Evolutionary conservation across 2,329 filamentous ascomycete species (phyloP).

Genomic region (Penicillium griseofulvum): DNA sequence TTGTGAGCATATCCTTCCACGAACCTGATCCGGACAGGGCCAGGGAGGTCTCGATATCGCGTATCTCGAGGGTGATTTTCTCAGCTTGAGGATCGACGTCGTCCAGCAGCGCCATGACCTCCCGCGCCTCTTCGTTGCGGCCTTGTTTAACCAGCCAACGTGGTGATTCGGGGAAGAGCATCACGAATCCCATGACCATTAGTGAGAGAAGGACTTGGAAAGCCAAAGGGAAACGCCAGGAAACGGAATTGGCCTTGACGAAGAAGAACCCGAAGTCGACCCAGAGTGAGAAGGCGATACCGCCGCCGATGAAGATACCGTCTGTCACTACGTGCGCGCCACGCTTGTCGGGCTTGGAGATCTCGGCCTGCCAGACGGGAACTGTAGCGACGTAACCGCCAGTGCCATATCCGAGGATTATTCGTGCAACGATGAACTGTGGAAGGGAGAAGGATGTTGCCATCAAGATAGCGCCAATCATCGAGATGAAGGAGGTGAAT

Average conservation of each 20-base stretch:
- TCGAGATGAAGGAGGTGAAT: constrained; percentile 37
- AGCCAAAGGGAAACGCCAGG: constrained; percentile 46
- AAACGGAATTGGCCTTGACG: constrained; percentile 36
- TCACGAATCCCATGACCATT: constrained; percentile 34
- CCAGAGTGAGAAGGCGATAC: constrained; percentile 49
- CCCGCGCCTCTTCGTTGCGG: constrained; percentile 32
- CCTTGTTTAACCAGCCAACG: constrained; percentile 49
- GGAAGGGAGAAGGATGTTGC: constrained; percentile 44
- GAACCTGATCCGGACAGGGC: constrained; percentile 35
- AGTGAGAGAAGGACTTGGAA: constrained; percentile 38
- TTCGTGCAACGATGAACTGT: constrained; percentile 47
- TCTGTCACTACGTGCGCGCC: constrained; percentile 49
- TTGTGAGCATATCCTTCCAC: constrained; percentile 40
- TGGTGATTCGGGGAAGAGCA: constrained; percentile 41
- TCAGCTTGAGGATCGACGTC: constrained; percentile 43
- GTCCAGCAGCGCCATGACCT: constrained; percentile 41
- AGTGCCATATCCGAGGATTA: constrained; percentile 40
- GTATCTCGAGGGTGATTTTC: constrained; percentile 38
- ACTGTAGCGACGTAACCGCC: constrained; percentile 47
- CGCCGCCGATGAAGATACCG: constrained; percentile 48
- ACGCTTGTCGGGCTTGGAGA: constrained; percentile 28
- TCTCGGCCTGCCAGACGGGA: constrained; percentile 46
- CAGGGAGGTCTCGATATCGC: constrained; percentile 43
- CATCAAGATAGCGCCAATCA: constrained; percentile 47
- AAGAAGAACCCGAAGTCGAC: constrained; percentile 48